Percentiles rank a stretch among this genome's conserved stretches.
These are phyloP conservation scores for Waltiozyma sp. DNA, from an alignment of 1,139 yeast genomes.

Conservation along the genomic window DNA sequence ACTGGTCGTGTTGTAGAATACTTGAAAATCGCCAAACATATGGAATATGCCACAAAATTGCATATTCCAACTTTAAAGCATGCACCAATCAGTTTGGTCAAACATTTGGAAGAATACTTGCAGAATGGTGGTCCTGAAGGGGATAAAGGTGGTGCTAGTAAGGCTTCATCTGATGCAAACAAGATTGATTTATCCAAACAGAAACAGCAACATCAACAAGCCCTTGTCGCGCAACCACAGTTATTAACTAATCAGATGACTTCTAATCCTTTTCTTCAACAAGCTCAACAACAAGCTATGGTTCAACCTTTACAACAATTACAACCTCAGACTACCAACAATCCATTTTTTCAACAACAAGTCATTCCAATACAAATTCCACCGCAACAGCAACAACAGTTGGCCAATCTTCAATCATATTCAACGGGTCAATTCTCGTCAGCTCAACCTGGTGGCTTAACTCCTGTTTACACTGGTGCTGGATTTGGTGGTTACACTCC, in stretches of 20 bases:
- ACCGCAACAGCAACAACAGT: slow-evolving; percentile 7
- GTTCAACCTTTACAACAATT: neutral
- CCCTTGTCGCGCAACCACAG: neutral
- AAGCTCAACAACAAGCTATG: neutral
- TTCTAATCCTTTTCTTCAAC: slow-evolving; percentile 1
- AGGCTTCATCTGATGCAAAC: neutral
- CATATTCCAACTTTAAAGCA: slow-evolving; percentile 94
- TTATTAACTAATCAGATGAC: slow-evolving; percentile 7
- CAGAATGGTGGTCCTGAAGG: slow-evolving; percentile 41
- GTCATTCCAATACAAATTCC: slow-evolving; percentile 3
- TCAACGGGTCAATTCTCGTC: slow-evolving; percentile 15
- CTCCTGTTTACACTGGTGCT: slow-evolving; percentile 38
- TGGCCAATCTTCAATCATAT: slow-evolving; percentile 2
- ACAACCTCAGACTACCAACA: slow-evolving; percentile 4
- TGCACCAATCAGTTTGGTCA: slow-evolving; percentile 89
- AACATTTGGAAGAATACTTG: slow-evolving; percentile 79
- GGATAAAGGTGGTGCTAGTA: neutral
- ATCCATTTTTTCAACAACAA: slow-evolving; percentile 12
- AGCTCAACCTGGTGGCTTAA: slow-evolving; percentile 10
- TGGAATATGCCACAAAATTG: slow-evolving; percentile 76
- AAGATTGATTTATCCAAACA: slow-evolving; percentile 9
- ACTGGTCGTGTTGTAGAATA: slow-evolving; percentile 84
- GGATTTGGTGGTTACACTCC: slow-evolving; percentile 45
- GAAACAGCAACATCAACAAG: slow-evolving; percentile 9
- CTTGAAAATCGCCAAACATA: slow-evolving; percentile 78